Base-by-base conservation (phyloP, 306 rosid genomes). In the Inga oerstediana region DNA sequence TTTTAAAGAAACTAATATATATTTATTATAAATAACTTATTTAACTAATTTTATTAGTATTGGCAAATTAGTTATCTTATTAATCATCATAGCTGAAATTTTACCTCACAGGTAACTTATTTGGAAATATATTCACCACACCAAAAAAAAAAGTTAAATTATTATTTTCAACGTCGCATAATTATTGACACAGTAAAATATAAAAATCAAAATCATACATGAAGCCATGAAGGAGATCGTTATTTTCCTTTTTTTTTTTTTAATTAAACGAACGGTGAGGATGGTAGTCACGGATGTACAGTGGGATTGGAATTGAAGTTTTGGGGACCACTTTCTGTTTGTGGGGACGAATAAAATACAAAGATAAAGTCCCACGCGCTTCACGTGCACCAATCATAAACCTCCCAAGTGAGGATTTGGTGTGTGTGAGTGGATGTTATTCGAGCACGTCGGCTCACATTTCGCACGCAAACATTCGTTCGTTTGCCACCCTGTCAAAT, bases 341-440 rank as follows among this genome's bases (percentile, higher is more conserved):
- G 4, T 49, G 54, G 13, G 51, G 75, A 35, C 22, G 61, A 77
- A 78, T 39, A 58, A 30, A 49, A 74, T 74, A 51, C 1, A 10
- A 30, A 48, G 20, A 17, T 17, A 81, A 83, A 80, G 88, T 0
- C 32, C 34, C 90, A 87, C 87, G 87, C 87, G 87, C 84, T 82
- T 81, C 84, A 84, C 80, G 84, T 82, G 88, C 78, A 71, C 88
- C 86, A 87, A 87, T 84, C 82, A 81, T 79, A 78, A 59, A 79
- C 8, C 44, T 78, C 30, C 61, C 45, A 58, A 83, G 79, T 83
- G 89, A 78, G 75, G 34, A 78, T 69, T 75, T 44, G 62, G 79
- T 82, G 54, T 32, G 30, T 27, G 30, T 30, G 81, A 65, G 71
- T 69, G 58, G 54, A n/a, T 10, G 20, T 68, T 71, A 66, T 14